Percentiles rank a stretch among this genome's conserved stretches.
phyloP scores from a whole-genome alignment of 2,329 filamentous ascomycete genomes.

The Xylariomycetidae sp. region DNA sequence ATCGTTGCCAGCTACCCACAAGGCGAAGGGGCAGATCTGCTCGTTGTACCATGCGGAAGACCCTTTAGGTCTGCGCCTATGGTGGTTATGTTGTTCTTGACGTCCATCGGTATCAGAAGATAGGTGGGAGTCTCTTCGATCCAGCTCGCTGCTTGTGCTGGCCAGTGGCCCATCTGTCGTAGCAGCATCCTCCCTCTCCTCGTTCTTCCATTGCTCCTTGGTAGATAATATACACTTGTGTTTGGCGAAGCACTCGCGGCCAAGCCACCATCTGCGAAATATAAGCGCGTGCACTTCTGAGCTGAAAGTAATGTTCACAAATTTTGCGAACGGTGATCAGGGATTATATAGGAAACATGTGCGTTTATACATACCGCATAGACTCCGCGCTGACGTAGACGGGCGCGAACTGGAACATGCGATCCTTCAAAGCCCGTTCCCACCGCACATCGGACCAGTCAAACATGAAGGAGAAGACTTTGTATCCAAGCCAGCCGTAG shows the following conservation, averaged over 20 bases:
- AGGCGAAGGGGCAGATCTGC: conserved; percentile 73
- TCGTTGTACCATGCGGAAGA: conserved; percentile 76
- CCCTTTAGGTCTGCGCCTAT: conserved; percentile 38
- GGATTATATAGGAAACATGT: no score
- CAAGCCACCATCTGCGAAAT: conserved; percentile 99
- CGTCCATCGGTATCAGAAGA: conserved; percentile 22
- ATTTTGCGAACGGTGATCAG: no score
- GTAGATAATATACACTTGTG: conserved; percentile 87
- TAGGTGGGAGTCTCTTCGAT: conserved; percentile 10
- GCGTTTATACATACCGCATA: no score
- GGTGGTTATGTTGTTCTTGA: no score
- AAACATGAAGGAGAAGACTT: conserved; percentile 86
- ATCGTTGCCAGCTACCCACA: conserved; percentile 85
- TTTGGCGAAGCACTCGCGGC: conserved; percentile 70
- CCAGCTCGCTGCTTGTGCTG: conserved; percentile 22
- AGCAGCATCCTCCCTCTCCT: conserved; percentile 59
- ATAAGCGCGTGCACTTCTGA: no score
- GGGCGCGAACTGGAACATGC: conserved; percentile 89
- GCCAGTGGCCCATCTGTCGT: conserved; percentile 36
- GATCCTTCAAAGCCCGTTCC: conserved; percentile 72
- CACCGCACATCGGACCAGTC: conserved; percentile 80
- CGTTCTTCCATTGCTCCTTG: conserved; percentile 59
- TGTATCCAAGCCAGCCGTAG: conserved; percentile 81
- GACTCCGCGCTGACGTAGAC: conserved; percentile 86
- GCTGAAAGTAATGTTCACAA: no score